Evolutionary conservation across 352 stramenopile species (phyloP).

Genomic region (Globisporangium apiculatum): DNA sequence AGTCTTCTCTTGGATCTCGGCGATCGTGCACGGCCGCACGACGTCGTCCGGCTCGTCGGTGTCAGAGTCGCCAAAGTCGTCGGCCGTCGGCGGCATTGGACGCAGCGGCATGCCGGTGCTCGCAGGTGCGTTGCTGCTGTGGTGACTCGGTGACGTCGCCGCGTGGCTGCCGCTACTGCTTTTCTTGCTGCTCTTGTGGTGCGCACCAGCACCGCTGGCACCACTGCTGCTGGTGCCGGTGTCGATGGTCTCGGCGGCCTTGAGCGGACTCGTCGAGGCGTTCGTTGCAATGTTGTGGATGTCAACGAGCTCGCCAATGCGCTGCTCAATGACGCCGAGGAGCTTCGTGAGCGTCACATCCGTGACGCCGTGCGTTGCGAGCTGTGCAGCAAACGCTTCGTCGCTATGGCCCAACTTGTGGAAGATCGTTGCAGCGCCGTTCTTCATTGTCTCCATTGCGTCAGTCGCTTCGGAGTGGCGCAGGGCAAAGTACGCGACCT

Average conservation of each 20-base stretch:
- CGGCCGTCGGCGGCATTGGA: slow-evolving; percentile 43
- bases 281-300: slow-evolving; percentile 83
- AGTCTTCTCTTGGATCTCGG: slow-evolving; percentile 78
- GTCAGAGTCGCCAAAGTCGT: slow-evolving; percentile 75
- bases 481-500: slow-evolving; percentile 57
- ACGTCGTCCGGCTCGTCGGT: slow-evolving; percentile 65
- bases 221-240: background rate
- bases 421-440: slow-evolving; percentile 65
- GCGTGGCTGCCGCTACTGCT: slow-evolving; percentile 19
- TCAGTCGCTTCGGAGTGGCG: slow-evolving; percentile 55
- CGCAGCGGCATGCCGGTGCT: slow-evolving; percentile 20
- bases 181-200: slow-evolving; percentile 19
- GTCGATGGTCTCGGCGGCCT: slow-evolving; percentile 13
- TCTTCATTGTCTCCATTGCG: slow-evolving; percentile 67
- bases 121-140: background rate
- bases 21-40: slow-evolving; percentile 61
- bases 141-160: background rate
- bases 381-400: slow-evolving; percentile 62
- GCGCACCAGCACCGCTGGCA: background rate
- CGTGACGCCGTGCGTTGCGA: slow-evolving; percentile 63
- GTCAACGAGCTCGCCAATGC: slow-evolving; percentile 78
- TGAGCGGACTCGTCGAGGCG: slow-evolving; percentile 15
- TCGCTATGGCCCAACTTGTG: slow-evolving; percentile 76
- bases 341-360: slow-evolving; percentile 79
- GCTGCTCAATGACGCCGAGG: slow-evolving; percentile 79